Percentiles rank a stretch among this genome's conserved stretches.
Conservation (phyloP, 768 basidiomycete species). For the Rhizopogon sp. region DNA sequence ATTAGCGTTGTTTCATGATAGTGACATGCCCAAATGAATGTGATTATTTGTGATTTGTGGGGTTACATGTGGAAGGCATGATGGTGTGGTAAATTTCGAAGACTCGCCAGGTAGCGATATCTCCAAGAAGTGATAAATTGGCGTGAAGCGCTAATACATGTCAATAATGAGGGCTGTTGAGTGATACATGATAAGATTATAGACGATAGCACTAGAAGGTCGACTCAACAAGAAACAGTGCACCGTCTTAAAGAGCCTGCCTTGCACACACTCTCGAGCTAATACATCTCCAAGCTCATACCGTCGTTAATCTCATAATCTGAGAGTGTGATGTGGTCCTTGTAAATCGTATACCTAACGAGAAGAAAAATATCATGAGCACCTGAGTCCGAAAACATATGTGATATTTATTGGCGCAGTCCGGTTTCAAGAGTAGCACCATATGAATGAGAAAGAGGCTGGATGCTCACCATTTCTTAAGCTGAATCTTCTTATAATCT, state of each 20-base stretch:
- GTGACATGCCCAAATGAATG: neutral
- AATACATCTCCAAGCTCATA: slow-evolving; percentile 94
- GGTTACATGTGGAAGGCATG: neutral
- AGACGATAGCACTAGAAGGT: neutral
- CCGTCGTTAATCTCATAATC: slow-evolving; percentile 94
- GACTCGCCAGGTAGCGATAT: neutral
- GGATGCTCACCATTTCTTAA: slow-evolving; percentile 88
- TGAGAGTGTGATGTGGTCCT: slow-evolving; percentile 90
- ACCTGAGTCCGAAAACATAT: neutral
- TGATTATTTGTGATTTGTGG: neutral
- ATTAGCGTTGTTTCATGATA: no score
- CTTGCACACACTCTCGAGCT: slow-evolving; percentile 3
- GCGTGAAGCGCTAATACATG: neutral
- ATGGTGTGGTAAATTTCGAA: neutral
- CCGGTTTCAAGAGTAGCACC: neutral
- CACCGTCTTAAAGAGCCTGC: neutral
- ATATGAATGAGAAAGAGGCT: neutral
- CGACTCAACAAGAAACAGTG: neutral
- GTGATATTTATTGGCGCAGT: neutral
- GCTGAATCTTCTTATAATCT: slow-evolving; percentile 73
- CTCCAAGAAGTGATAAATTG: neutral
- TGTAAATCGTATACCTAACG: slow-evolving; percentile 87
- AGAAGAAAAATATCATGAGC: neutral
- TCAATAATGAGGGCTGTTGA: neutral
- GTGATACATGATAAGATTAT: neutral